phyloP scores from a whole-genome alignment of 2,329 filamentous ascomycete species.

The Lomentospora prolificans region DNA sequence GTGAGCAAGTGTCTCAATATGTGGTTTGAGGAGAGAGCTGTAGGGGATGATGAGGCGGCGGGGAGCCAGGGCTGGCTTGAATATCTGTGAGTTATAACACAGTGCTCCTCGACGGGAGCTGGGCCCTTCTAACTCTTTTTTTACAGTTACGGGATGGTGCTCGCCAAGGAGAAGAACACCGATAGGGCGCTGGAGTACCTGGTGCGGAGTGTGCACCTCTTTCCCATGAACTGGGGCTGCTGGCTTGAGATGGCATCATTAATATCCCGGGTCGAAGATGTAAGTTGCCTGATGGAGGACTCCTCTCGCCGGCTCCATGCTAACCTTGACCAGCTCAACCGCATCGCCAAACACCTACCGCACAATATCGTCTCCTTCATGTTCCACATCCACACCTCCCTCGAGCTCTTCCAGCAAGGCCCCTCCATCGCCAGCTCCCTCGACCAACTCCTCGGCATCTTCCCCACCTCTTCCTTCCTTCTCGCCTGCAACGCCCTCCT shows the following conservation, averaged over 20 bases:
- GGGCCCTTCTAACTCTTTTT: neutral
- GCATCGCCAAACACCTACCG: slow-evolving; percentile 62
- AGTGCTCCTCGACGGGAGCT: too few relatives aligned
- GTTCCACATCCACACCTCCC: slow-evolving; percentile 82
- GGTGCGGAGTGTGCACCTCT: slow-evolving; percentile 77
- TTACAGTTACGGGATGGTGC: slow-evolving; percentile 69
- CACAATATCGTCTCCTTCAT: slow-evolving; percentile 89
- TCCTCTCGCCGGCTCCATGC: too few relatives aligned
- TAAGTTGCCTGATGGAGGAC: slow-evolving; percentile 33
- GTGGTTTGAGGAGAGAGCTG: slow-evolving; percentile 63
- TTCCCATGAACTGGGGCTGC: slow-evolving; percentile 93
- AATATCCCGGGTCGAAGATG: slow-evolving; percentile 70
- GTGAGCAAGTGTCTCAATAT: slow-evolving; percentile 68
- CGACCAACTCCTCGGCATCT: slow-evolving; percentile 70
- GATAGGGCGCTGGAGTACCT: slow-evolving; percentile 75
- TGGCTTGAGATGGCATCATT: slow-evolving; percentile 88
- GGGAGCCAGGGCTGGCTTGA: slow-evolving; percentile 88
- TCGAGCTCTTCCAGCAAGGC: slow-evolving; percentile 84
- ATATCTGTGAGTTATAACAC: slow-evolving; percentile 45
- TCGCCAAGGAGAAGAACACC: slow-evolving; percentile 86
- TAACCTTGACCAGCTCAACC: slow-evolving; percentile 52
- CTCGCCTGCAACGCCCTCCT: slow-evolving; percentile 82
- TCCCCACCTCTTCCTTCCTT: slow-evolving; percentile 80
- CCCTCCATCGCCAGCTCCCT: slow-evolving; percentile 65
- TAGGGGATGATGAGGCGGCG: slow-evolving; percentile 46